Percentiles rank a stretch among this genome's conserved stretches.
These are phyloP conservation scores for Dictyostelium firmibasis DNA, from an alignment of 78 protist species.

Conservation along the genomic window DNA sequence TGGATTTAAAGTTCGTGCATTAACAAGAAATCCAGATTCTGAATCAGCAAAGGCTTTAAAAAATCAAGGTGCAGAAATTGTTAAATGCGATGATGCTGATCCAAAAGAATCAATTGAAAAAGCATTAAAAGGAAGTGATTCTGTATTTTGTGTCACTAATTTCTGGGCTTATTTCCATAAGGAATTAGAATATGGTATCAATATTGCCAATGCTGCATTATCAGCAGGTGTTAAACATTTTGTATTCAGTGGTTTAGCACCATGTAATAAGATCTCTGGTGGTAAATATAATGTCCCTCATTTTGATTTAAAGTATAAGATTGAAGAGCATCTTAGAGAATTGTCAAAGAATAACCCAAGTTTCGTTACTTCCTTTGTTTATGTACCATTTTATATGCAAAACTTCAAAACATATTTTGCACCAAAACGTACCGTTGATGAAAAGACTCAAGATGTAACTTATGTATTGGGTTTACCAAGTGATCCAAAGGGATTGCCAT, in stretches of 20 bases:
- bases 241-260: not conserved
- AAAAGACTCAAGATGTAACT: not conserved
- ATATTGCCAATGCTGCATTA: conserved; percentile 11
- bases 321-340: conserved; percentile 1
- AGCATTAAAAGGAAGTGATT: conserved; percentile 22
- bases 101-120: not conserved
- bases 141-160: conserved; percentile 26
- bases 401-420: not conserved
- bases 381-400: conserved; percentile 12
- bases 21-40: conserved; percentile 10
- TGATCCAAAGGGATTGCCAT: not conserved
- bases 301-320: not conserved
- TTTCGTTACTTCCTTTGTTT: conserved; percentile 10
- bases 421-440: not conserved
- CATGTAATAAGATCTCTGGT: not conserved
- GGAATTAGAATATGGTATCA: conserved; percentile 10
- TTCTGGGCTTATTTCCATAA: not conserved
- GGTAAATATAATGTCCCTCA: conserved; percentile 27
- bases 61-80: not conserved
- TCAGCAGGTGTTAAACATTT: conserved; percentile 10
- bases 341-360: not conserved
- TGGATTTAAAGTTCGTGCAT: conserved; percentile 19
- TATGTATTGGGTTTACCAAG: not conserved
- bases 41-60: not conserved
- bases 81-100: not conserved